phyloP scores from a whole-genome alignment of 176 grass and related monocot genomes.

The Raddia guianensis region DNA sequence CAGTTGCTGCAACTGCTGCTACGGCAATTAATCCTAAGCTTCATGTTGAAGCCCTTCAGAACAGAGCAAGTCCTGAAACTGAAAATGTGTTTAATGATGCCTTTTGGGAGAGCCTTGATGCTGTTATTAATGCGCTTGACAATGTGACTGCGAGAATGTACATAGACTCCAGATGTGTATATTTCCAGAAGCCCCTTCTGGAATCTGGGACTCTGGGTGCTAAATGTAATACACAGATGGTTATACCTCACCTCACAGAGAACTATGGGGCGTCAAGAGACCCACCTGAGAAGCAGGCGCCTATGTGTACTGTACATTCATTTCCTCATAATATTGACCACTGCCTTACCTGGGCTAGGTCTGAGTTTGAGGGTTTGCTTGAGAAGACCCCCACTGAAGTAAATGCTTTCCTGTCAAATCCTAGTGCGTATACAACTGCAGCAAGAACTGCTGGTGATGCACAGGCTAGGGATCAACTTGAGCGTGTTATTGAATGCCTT shows the following conservation, averaged over 20 bases:
- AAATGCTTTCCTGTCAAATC: conserved; percentile 80
- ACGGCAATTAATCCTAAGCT: conserved; percentile 73
- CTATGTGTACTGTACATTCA: conserved; percentile 95
- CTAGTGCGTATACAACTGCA: conserved; percentile 52
- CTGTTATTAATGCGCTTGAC: conserved; percentile 80
- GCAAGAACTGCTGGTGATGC: conserved; percentile 85
- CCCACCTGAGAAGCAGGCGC: conserved; percentile 93
- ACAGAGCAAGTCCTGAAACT: conserved; percentile 89
- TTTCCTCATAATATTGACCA: conserved; percentile 98
- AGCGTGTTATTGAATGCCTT: conserved; percentile 81
- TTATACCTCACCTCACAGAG: conserved; percentile 90
- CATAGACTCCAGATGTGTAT: conserved; percentile 86
- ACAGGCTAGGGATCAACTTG: conserved; percentile 79
- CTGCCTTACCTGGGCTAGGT: conserved; percentile 88
- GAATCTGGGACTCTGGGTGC: conserved; percentile 90
- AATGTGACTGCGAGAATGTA: conserved; percentile 94
- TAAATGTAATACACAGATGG: conserved; percentile 97
- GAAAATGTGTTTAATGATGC: conserved; percentile 90
- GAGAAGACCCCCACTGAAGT: conserved; percentile 92
- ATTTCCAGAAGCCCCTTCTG: conserved; percentile 92
- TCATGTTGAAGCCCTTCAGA: conserved; percentile 79
- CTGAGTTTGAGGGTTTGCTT: conserved; percentile 94
- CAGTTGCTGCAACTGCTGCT: conserved; percentile 79
- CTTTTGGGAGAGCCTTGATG: conserved; percentile 88
- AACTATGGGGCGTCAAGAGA: conserved; percentile 97